Evolutionary conservation across 1,284 basidiomycete genomes (phyloP), one percentile per base, ranked within the genome.

Genomic region (Erythrobasidium hasegawianum): DNA sequence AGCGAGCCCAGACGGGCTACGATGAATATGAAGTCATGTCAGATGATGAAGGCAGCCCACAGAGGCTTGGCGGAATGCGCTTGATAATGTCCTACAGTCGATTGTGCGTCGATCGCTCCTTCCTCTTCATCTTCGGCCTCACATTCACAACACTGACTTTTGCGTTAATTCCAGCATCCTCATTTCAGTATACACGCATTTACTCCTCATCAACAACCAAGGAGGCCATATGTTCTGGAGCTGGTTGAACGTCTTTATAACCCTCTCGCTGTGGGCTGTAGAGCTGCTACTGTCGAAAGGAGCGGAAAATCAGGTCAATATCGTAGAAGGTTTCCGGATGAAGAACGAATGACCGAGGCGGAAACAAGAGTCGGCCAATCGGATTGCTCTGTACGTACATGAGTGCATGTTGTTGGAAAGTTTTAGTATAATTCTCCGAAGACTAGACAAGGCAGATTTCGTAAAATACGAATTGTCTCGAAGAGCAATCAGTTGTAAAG

Each of bases 171-270:
- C n/a, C 40, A 52, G 62, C 41, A 65, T 55, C n/a, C 54, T 45
- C n/a, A 45, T 55, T 16, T 39, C 49, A 45, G 72, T 72, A 22
- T 73, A 75, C 68, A 75, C 73, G 8, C 73, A 75, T 57, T 65
- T 75, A 11, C 62, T 74, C 20, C 64, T 74, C 18, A 64, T 71
- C 43, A 69, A 67, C 22, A 57, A 56, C 8, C 68, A 65, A 18
- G 57, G 66, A 14, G 41, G 45, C 29, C 69, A 73, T 57, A 50
- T 52, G 16, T 71, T 71, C 52, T 73, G 72, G 72, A 64, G 71
- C 5, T 74, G 73, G 73, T 43, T 65, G 10, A 73, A 72, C 52
- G 54, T 74, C 39, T 71, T 72, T 47, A 53, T 71, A 40, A 71
- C 71, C 8, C 55, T 68, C n/a, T 43, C 56, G 0, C 47, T 74